Percentiles rank a stretch among this genome's conserved stretches.
phyloP scores from a whole-genome alignment of 768 basidiomycete species.

The Pulveroboletus sp. region DNA sequence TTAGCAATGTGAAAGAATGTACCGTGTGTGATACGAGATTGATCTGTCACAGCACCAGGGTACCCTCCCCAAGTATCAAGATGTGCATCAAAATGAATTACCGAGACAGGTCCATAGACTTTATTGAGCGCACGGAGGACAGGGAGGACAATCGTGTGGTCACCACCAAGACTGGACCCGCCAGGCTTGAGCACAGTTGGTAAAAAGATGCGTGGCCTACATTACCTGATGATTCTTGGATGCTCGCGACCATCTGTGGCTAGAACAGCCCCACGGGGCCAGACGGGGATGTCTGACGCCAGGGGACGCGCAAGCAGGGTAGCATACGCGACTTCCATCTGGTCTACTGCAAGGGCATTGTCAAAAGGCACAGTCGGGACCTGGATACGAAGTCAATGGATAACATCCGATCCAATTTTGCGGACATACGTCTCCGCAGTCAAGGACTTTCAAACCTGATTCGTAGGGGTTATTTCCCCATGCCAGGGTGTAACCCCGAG shows the following conservation, averaged over 20 bases:
- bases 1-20: constrained; percentile 82
- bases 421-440: constrained; percentile 74
- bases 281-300: constrained; percentile 20
- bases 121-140: constrained; percentile 78
- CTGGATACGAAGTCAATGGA: constrained; percentile 32
- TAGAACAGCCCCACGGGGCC: constrained; percentile 31
- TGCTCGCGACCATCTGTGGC: constrained; percentile 61
- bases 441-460: constrained; percentile 57
- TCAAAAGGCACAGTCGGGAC: constrained; percentile 80
- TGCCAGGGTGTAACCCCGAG: constrained; percentile 65
- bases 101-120: constrained; percentile 77
- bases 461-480: constrained; percentile 70
- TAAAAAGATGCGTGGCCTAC: neutral
- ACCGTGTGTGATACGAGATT: constrained; percentile 76
- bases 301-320: constrained; percentile 65
- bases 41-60: constrained; percentile 45
- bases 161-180: constrained; percentile 60
- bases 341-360: constrained; percentile 78
- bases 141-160: constrained; percentile 86
- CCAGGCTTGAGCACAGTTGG: neutral
- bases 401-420: neutral
- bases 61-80: constrained; percentile 57
- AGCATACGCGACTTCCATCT: constrained; percentile 84
- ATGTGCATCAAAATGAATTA: constrained; percentile 83
- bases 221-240: constrained; percentile 68